Conservation (phyloP, 768 basidiomycete species). For the Amanita phalloides region DNA sequence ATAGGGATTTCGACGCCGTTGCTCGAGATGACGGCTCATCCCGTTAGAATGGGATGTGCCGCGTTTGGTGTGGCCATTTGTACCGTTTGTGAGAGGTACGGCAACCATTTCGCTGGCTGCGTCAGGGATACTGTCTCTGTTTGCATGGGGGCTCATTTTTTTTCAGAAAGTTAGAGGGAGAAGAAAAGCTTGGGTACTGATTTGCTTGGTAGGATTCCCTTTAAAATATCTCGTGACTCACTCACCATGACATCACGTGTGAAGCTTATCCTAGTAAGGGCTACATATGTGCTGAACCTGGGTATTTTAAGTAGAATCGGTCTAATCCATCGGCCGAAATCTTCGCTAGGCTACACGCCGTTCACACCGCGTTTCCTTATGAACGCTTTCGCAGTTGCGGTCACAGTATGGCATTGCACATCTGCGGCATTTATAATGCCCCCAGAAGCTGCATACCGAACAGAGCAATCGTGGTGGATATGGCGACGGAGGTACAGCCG, state of each 20-base stretch:
- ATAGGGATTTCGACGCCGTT: constrained; percentile 62
- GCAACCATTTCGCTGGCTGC: constrained; percentile 59
- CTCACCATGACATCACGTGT: constrained; percentile 3
- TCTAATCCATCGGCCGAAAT: constrained; percentile 7
- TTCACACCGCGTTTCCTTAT: constrained; percentile 77
- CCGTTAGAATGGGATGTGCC: constrained; percentile 26
- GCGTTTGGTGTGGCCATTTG: constrained; percentile 17
- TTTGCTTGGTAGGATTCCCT: background rate
- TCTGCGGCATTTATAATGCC: constrained; percentile 65
- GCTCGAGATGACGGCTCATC: constrained; percentile 23
- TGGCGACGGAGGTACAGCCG: constrained; percentile 42
- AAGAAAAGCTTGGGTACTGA: constrained; percentile 3
- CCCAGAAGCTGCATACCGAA: constrained; percentile 84
- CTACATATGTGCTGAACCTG: background rate
- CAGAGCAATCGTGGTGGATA: constrained; percentile 68
- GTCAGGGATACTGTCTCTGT: constrained; percentile 34
- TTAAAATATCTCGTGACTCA: constrained; percentile 8
- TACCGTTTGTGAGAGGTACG: constrained; percentile 44
- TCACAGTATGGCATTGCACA: constrained; percentile 76
- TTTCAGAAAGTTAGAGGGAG: constrained; percentile 5
- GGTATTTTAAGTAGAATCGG: background rate
- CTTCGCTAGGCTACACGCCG: constrained; percentile 42
- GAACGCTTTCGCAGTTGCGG: constrained; percentile 58
- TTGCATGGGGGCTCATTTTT: constrained; percentile 55
- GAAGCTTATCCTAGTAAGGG: background rate